Evolutionary conservation across 1,284 basidiomycete genomes (phyloP), one percentile per base, ranked within the genome.

Genomic region (Ustilago nuda): DNA sequence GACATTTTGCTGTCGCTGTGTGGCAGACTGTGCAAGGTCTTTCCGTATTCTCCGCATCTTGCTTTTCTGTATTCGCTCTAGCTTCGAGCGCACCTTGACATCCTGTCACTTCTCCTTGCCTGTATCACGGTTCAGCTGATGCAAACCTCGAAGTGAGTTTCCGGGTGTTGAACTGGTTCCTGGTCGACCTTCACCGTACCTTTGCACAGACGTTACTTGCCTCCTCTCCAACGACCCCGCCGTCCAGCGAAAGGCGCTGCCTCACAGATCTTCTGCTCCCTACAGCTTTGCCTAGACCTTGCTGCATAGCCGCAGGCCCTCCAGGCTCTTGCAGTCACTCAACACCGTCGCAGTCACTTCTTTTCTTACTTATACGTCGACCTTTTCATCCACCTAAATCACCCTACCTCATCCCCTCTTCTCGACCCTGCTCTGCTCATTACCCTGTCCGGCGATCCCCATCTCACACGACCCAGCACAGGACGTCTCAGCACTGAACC

Each of bases 251-350:
- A 45, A 45, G 11, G 17, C n/a, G 43, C 43, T 45, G 7, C n/a
- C 43, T 45, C 43, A 27, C 23, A 27, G 23, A 27, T 3, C 23
- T 27, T 27, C 43, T 17, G n/a, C 43, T 45, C 17, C n/a, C 43
- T 19, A 11, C 43, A 45, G 43, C 8, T 19, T 8, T 6, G 8
- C 8, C 43, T 8, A n/a, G 8, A 19, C 43, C 23, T 50, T 19
- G 27, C 52, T 48, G 43, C 56, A 32, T n/a, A 39, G 35, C 30
- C 17, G 33, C n/a, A 8, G 52, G 36, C 27, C 54, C 33, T 55
- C 53, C 30, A 23, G 36, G 33, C 17, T n/a, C 52, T 6, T 37
- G 32, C 52, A 51, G 8, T 12, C 54, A 23, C 8, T 30, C 19
- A 2, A 11, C 12, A 7, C 54, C 17, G 32, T 39, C 12, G 12